Evolutionary conservation across 2,329 filamentous ascomycete species (phyloP), one percentile per base, ranked within the genome.

Genomic region (Apiospora aurea): DNA sequence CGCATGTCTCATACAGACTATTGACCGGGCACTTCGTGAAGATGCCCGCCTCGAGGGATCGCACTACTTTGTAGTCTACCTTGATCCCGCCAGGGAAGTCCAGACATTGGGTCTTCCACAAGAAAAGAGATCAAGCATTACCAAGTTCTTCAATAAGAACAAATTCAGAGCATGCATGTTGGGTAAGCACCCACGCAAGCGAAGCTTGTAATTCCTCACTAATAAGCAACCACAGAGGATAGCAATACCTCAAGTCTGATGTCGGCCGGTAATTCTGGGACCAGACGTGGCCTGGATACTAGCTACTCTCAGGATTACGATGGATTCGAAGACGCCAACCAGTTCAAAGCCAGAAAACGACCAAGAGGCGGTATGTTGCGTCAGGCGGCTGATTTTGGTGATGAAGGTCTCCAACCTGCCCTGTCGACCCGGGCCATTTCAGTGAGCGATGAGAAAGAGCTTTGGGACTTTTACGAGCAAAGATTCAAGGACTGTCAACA

Each of bases 401-500:
- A 86, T 13, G 84, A 85, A 13, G 83, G 84, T 18, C 76, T 80
- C 2, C 80, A 83, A 3, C 79, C 83, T 3, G 77, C 84, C 2
- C 78, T 41, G 21, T 38, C 83, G 0, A 86, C 83, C 70, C 84
- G 80, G 66, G 79, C 82, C 1, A 84, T 92, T 61, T 83, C 81
- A 53, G 87, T 93, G 66, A 85, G 87, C 26, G 86, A 92, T 72
- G 79, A 83, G 1, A 80, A 86, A 2, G 86, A 86, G 1, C 84
- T 93, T 1, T 87, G 87, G 82, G 84, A 84, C 11, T 91, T 91
- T 74, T 92, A 93, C 75, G 84, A 88, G 67, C 85, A 87, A 53
- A 83, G 89, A 0, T 90, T 94, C 78, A 89, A 88, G 74, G 87
- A 88, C 72, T 88, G 92, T 75, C 92, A 94, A 76, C 93, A 95